These are phyloP conservation scores for Pichia phayaonensis DNA, from an alignment of 805 yeast genomes.

Conservation along the genomic window DNA sequence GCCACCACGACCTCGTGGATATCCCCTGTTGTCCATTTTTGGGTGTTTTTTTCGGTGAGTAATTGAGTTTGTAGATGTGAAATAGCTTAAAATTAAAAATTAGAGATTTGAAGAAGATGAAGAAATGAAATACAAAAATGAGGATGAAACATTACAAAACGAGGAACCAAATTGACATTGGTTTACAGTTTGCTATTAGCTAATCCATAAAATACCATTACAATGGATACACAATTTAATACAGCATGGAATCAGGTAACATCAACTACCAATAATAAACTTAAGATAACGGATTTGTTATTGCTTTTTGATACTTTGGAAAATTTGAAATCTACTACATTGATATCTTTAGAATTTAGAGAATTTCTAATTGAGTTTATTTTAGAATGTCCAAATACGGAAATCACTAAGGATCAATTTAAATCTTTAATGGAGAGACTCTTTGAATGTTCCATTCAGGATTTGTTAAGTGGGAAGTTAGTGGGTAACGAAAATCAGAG, in stretches of 20 bases:
- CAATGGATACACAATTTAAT: background rate
- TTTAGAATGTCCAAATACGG: slow-evolving; percentile 8
- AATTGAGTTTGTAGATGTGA: background rate
- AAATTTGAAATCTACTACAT: background rate
- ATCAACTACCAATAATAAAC: background rate
- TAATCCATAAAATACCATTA: too few species aligned
- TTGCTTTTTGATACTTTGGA: slow-evolving; percentile 12
- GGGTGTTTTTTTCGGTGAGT: too few species aligned
- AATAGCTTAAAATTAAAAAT: too few species aligned
- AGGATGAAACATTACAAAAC: background rate
- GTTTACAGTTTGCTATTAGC: background rate
- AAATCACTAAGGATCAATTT: slow-evolving; percentile 11
- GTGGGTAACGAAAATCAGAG: background rate
- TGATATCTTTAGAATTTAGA: slow-evolving; percentile 13
- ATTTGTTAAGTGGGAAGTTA: slow-evolving; percentile 3
- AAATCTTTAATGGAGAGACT: slow-evolving; percentile 12
- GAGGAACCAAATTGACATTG: background rate
- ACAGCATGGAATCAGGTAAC: slow-evolving; percentile 10
- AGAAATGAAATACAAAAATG: background rate
- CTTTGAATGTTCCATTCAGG: slow-evolving; percentile 12
- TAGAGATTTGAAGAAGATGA: too few species aligned
- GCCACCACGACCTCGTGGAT: background rate
- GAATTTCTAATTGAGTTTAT: slow-evolving; percentile 15
- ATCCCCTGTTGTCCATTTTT: background rate
- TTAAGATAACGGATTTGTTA: slow-evolving; percentile 9